Evolutionary conservation across 768 basidiomycete species (phyloP).

Genomic region (Leccinum longicurvipes): DNA sequence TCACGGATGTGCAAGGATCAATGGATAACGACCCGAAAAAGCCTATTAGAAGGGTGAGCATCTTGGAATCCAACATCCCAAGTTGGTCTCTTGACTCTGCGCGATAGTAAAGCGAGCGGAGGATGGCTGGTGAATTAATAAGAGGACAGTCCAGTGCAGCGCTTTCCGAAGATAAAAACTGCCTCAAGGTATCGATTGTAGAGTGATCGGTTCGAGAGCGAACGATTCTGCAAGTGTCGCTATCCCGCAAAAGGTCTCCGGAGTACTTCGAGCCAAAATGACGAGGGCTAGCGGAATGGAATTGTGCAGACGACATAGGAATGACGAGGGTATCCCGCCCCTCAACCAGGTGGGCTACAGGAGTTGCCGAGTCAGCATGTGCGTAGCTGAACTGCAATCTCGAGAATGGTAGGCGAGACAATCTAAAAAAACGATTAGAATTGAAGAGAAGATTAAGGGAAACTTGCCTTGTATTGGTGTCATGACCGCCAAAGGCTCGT

Average conservation of each 20-base stretch:
- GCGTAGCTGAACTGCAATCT: neutral
- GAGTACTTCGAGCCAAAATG: neutral
- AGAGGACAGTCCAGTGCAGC: slow-evolving; percentile 7
- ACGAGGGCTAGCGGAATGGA: neutral
- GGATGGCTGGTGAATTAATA: slow-evolving; percentile 26
- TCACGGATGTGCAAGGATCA: slow-evolving; percentile 20
- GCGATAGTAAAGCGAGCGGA: slow-evolving; percentile 40
- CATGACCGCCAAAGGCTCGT: slow-evolving; percentile 40
- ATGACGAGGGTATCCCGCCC: neutral
- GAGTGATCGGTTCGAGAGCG: neutral
- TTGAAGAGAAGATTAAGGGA: neutral
- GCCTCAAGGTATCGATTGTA: slow-evolving; percentile 14
- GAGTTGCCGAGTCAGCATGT: neutral
- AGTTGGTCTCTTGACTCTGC: slow-evolving; percentile 35
- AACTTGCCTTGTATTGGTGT: slow-evolving; percentile 26
- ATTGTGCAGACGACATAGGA: neutral
- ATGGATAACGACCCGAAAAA: slow-evolving; percentile 52
- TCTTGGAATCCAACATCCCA: slow-evolving; percentile 31
- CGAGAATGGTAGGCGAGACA: slow-evolving; percentile 1
- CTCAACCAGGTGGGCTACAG: neutral
- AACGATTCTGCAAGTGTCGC: neutral
- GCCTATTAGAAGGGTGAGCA: slow-evolving; percentile 42
- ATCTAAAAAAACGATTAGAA: slow-evolving; percentile 5
- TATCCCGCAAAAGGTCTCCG: neutral
- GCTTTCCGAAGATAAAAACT: slow-evolving; percentile 14